Evolutionary conservation across 371 early-diverging fungal genomes (phyloP).

Genomic region (Blastocladiella emersonii): DNA sequence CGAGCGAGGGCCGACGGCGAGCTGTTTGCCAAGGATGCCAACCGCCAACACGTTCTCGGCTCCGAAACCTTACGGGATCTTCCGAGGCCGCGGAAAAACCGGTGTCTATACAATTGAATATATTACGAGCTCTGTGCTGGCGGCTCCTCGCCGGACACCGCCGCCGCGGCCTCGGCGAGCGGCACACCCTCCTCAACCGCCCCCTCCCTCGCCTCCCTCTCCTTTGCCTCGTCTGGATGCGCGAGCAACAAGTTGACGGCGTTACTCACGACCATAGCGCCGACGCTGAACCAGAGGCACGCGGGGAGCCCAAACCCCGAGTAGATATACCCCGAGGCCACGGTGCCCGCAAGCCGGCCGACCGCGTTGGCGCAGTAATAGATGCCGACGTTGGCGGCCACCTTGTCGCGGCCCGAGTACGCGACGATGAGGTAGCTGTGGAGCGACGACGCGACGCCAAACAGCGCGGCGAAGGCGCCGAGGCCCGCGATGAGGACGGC

Average conservation of each 20-base stretch:
- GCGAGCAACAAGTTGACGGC: neutral
- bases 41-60: too few species aligned
- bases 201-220: neutral
- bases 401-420: slow-evolving; percentile 16
- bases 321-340: slow-evolving; percentile 12
- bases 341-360: slow-evolving; percentile 13
- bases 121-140: too few species aligned
- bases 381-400: slow-evolving; percentile 17
- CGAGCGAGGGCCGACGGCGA: too few species aligned
- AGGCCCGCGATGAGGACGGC: slow-evolving; percentile 7
- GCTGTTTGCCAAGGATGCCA: too few species aligned
- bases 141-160: too few species aligned
- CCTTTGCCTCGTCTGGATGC: neutral
- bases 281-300: slow-evolving; percentile 11
- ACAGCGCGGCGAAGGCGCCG: slow-evolving; percentile 11
- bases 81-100: too few species aligned
- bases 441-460: slow-evolving; percentile 14
- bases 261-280: neutral
- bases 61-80: too few species aligned
- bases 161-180: too few species aligned
- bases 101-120: too few species aligned
- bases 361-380: slow-evolving; percentile 14
- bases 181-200: too few species aligned
- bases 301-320: slow-evolving; percentile 8
- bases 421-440: slow-evolving; percentile 17